Conservation (phyloP, 1,139 yeast genomes). For the Blastobotrys petasosporus region DNA sequence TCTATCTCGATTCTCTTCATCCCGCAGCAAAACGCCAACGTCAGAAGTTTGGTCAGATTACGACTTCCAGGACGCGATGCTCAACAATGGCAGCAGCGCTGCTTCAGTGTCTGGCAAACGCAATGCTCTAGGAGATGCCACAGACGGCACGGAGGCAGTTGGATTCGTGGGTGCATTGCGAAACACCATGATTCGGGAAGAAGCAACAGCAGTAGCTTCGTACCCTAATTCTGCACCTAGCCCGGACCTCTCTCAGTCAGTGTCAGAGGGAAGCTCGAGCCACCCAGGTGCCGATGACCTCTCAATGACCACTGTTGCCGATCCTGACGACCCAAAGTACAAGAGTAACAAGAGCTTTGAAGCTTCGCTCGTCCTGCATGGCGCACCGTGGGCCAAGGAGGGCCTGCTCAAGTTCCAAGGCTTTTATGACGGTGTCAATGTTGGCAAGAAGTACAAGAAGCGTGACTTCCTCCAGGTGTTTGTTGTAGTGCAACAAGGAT, state of each 20-base stretch:
- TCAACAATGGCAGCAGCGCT: neutral
- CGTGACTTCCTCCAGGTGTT: slow-evolving; percentile 29
- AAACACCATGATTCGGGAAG: slow-evolving; percentile 29
- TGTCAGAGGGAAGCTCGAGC: no score
- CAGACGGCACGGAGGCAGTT: slow-evolving; percentile 17
- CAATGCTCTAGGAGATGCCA: slow-evolving; percentile 13
- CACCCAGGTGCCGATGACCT: neutral
- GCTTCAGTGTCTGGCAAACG: slow-evolving; percentile 11
- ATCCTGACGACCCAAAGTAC: neutral
- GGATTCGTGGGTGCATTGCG: slow-evolving; percentile 33
- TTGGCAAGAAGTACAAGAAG: slow-evolving; percentile 19
- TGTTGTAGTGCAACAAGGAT: slow-evolving; percentile 34
- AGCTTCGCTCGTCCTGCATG: slow-evolving; percentile 47
- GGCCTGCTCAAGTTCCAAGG: slow-evolving; percentile 56
- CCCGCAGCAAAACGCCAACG: slow-evolving; percentile 16
- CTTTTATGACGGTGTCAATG: slow-evolving; percentile 27
- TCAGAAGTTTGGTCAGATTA: slow-evolving; percentile 20
- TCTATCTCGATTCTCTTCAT: slow-evolving; percentile 15
- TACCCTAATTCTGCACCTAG: neutral
- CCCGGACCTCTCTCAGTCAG: no score
- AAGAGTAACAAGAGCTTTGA: neutral
- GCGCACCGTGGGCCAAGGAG: slow-evolving; percentile 77
- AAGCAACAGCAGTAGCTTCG: no score
- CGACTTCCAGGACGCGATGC: slow-evolving; percentile 22
- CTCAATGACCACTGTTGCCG: slow-evolving; percentile 9